Base-by-base conservation (phyloP, 2,329 filamentous ascomycete genomes). In the Colletotrichum karsti region DNA sequence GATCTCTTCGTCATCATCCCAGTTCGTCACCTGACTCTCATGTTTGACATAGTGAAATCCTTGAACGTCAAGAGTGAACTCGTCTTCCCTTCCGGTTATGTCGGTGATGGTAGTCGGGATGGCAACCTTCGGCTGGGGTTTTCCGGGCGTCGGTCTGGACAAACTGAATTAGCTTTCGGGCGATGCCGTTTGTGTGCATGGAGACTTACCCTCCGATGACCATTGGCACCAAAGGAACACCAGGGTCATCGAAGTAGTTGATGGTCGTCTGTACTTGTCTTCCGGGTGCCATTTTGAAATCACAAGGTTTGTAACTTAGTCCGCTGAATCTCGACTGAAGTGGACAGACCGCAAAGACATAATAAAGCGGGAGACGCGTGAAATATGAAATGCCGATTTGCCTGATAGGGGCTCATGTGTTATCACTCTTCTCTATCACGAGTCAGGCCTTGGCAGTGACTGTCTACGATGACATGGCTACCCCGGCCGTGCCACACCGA, bases 41-140 rank as follows among this genome's bases (percentile, higher is more conserved):
- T 91, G 80, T 70, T 90, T 88, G 7, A 85, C 77, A 18, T 79
- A 77, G 1, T 92, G 90, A 20, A 90, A 86, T 63, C 82, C 80
- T 7, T 79, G 82, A 0, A 89, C 87, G 0, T 88, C 87, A 22
- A 81, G 80, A 5, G 82, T 77, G 0, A 90, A 92, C 73, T 92
- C 90, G 69, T 92, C 90, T 59, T 92, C 88, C 73, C 92, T 90
- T 0, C 90, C 89, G 35, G 86, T 78, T 7, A 80, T 85, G 0
- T 92, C 90, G 82, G 37, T 90, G 81, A 30, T 79, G 76, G 1
- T 89, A 84, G 63, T 82, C 78, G 1, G 85, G 82, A 22, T 81
- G 24, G 87, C 83, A 10, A 90, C 85, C 72, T 92, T 87, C 0
- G 90, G 92, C 61, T 67, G 64, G 24, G 64, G 64, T 37, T 67